A percentile compares a stretch with the other conserved stretches of the same genome.
These are phyloP conservation scores for Apiotrichum mycotoxinovorans DNA, from an alignment of 1,284 basidiomycete genomes.

Conservation along the genomic window DNA sequence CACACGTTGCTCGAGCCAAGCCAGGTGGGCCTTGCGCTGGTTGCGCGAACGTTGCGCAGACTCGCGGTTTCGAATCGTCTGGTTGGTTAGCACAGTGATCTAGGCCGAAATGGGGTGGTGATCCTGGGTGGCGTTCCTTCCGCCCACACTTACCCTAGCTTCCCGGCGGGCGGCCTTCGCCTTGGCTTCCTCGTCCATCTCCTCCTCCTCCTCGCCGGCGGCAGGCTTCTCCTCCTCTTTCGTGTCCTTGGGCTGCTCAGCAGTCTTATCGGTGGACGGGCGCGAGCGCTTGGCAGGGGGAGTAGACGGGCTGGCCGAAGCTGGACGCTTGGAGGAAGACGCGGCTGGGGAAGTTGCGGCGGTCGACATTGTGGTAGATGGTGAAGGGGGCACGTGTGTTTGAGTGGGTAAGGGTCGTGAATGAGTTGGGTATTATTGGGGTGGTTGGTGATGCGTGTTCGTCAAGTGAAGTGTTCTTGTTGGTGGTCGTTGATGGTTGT, in stretches of 20 bases:
- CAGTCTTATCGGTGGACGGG: background rate
- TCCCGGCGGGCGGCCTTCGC: constrained; percentile 41
- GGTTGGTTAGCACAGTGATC: background rate
- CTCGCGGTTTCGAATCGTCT: constrained; percentile 46
- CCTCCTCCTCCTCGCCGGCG: constrained; percentile 21
- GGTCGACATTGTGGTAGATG: background rate
- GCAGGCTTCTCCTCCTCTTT: constrained; percentile 17
- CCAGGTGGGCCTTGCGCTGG: constrained; percentile 47
- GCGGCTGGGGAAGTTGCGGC: constrained; percentile 6
- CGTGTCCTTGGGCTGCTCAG: constrained; percentile 10
- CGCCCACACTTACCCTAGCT: constrained; percentile 34
- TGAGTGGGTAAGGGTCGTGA: background rate
- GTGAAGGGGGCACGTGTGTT: background rate
- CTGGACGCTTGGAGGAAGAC: constrained; percentile 18
- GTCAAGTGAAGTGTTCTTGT: background rate
- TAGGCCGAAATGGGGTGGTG: background rate
- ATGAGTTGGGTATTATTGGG: background rate
- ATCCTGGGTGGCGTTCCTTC: background rate
- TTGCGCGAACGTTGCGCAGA: constrained; percentile 47
- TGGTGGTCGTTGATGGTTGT: background rate
- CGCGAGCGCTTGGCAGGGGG: constrained; percentile 18
- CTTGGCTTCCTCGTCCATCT: constrained; percentile 29
- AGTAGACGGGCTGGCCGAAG: constrained; percentile 9
- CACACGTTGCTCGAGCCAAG: constrained; percentile 45
- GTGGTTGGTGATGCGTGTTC: background rate